These are phyloP conservation scores for Starmera caribaea DNA, from an alignment of 805 yeast species.

Conservation along the genomic window DNA sequence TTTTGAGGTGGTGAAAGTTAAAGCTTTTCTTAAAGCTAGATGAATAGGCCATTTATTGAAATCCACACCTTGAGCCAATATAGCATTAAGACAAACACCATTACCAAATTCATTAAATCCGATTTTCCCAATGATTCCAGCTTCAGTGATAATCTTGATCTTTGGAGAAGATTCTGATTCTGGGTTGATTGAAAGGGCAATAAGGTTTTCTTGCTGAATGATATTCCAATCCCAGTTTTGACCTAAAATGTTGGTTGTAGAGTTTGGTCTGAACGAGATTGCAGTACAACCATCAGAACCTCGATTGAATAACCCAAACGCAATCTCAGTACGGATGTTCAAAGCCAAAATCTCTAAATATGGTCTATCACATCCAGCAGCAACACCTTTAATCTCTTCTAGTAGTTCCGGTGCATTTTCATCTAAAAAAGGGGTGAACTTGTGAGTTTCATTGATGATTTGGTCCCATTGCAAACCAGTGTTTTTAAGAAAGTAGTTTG, in stretches of 20 bases:
- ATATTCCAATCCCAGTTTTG: slow-evolving; percentile 36
- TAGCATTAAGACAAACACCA: slow-evolving; percentile 15
- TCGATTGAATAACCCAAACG: slow-evolving; percentile 13
- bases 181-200: background rate
- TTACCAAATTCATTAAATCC: slow-evolving; percentile 14
- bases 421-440: slow-evolving; percentile 20
- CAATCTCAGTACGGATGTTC: slow-evolving; percentile 30
- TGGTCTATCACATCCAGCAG: slow-evolving; percentile 24
- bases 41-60: slow-evolving; percentile 26
- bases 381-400: slow-evolving; percentile 28
- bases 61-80: slow-evolving; percentile 18
- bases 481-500: slow-evolving; percentile 16
- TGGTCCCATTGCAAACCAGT: slow-evolving; percentile 20
- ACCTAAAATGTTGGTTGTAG: slow-evolving; percentile 10
- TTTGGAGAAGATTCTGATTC: slow-evolving; percentile 11
- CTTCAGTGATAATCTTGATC: slow-evolving; percentile 17
- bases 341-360: slow-evolving; percentile 27
- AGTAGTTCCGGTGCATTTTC: slow-evolving; percentile 20
- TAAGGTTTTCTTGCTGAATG: background rate
- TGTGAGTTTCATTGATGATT: slow-evolving; percentile 19
- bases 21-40: slow-evolving; percentile 23
- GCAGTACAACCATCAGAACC: slow-evolving; percentile 26
- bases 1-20: slow-evolving; percentile 17
- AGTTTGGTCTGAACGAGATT: background rate
- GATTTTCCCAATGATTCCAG: slow-evolving; percentile 18